These are phyloP conservation scores for Xylaria polymorpha DNA, from an alignment of 2,329 filamentous ascomycete genomes.

Conservation along the genomic window DNA sequence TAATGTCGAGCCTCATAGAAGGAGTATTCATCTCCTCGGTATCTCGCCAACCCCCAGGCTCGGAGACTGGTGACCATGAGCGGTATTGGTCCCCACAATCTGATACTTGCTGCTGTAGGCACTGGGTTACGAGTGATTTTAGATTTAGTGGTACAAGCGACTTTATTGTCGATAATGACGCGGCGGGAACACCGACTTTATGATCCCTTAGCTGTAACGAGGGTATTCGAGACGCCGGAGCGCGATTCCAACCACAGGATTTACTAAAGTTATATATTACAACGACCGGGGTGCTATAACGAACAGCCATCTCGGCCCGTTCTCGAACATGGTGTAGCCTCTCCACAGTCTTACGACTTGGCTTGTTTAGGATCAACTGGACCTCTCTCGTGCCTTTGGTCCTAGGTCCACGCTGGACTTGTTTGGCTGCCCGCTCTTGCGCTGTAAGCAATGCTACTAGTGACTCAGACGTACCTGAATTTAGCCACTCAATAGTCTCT, in stretches of 20 bases:
- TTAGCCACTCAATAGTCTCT: conserved; percentile 37
- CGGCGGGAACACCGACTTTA: neutral
- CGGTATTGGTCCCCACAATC: neutral
- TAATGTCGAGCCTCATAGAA: conserved; percentile 1
- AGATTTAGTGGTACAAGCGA: conserved; percentile 36
- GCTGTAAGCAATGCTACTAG: conserved; percentile 35
- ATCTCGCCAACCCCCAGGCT: conserved; percentile 36
- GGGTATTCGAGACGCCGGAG: conserved; percentile 22
- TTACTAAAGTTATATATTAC: conserved; percentile 42
- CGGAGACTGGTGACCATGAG: conserved; percentile 29
- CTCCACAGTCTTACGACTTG: conserved; percentile 38
- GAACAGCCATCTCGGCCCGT: conserved; percentile 36
- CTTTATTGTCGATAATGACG: conserved; percentile 28
- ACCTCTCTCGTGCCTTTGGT: conserved; percentile 40
- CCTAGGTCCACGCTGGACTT: conserved; percentile 33
- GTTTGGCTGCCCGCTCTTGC: conserved; percentile 36
- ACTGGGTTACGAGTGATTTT: neutral
- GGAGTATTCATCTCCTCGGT: conserved; percentile 9
- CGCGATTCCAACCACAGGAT: conserved; percentile 39
- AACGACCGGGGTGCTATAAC: conserved; percentile 36
- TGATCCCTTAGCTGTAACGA: conserved; percentile 37
- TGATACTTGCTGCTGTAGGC: neutral
- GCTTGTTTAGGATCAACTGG: conserved; percentile 38
- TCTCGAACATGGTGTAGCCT: conserved; percentile 32
- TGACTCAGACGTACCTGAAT: conserved; percentile 34